Evolutionary conservation across 352 stramenopile species (phyloP).

Genomic region (Aphanomyces euteiches): DNA sequence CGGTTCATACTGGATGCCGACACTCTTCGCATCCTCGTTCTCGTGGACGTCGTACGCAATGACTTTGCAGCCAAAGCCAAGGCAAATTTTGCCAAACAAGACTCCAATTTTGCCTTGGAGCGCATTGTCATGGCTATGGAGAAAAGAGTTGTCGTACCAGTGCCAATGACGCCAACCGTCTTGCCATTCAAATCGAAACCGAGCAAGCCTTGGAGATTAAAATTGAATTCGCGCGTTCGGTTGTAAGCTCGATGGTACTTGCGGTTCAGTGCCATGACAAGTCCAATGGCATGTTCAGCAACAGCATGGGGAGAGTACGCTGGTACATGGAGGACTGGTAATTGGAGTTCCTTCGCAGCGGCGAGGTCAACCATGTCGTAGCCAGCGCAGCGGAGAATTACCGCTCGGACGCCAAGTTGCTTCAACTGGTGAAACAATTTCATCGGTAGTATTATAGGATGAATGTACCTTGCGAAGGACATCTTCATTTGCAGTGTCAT

Average conservation of each 20-base stretch:
- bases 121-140: no score
- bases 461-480: constrained; percentile 46
- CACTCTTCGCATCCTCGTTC: constrained; percentile 45
- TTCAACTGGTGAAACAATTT: constrained; percentile 41
- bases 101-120: constrained; percentile 38
- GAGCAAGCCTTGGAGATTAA: constrained; percentile 49
- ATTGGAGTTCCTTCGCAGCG: constrained; percentile 50
- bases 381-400: constrained; percentile 77
- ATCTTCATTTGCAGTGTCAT: constrained; percentile 64
- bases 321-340: constrained; percentile 60
- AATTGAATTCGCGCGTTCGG: constrained; percentile 72
- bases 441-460: background rate
- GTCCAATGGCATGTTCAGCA: constrained; percentile 66
- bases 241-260: constrained; percentile 75
- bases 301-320: constrained; percentile 80
- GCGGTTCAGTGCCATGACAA: constrained; percentile 81
- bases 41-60: constrained; percentile 64
- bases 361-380: constrained; percentile 76
- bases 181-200: constrained; percentile 69
- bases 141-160: constrained; percentile 14
- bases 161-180: constrained; percentile 60
- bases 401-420: constrained; percentile 41
- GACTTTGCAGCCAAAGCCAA: constrained; percentile 49
- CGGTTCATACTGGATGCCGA: constrained; percentile 52
- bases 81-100: constrained; percentile 39